Base-by-base conservation (phyloP, 2,329 filamentous ascomycete species). In the Fusarium siculi region DNA sequence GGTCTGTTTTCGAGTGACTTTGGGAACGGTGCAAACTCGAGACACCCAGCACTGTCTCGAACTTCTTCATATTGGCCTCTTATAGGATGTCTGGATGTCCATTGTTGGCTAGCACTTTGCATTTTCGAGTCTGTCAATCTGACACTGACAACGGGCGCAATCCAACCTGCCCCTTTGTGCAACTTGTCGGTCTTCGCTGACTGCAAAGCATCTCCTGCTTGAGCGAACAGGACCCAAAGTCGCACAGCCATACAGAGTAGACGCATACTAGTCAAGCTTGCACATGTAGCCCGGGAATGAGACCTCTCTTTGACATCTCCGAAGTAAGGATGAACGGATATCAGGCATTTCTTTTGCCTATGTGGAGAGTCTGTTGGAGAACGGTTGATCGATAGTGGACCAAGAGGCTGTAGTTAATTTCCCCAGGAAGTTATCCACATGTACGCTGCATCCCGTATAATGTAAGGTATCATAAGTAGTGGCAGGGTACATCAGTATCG, bases 1-100 rank as follows among this genome's bases (percentile, higher is more conserved):
- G 80, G 77, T 79, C 77, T 72, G 76, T 80, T 79, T 79, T 80
- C 79, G 80, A 79, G 74, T 74, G 73, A 79, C 77, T 66, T 77
- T 62, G 37, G 28, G 36, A 47, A 80, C 79, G 77, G 78, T 81
- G 79, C 71, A 76, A 79, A 50, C 54, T 63, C 25, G 19, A 53
- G 14, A 34, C 37, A 49, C 32, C n/a, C 42, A 57, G 59, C 50
- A 78, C 75, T 73, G 76, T 63, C 60, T 67, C 49, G 55, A 50
- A 54, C 50, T 47, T 62, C 50, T 39, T 62, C 23, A 28, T 34
- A 30, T 55, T 43, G 62, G 32, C 32, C 2, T 32, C 32, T 32
- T 32, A 4, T 32, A 47, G 34, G 52, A 54, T n/a, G 25, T 18
- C 65, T 37, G 43, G 53, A 47, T 21, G 25, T 40, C 65, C 46